phyloP scores from a whole-genome alignment of 1,139 yeast genomes.

The Blastobotrys buckinghamii region DNA sequence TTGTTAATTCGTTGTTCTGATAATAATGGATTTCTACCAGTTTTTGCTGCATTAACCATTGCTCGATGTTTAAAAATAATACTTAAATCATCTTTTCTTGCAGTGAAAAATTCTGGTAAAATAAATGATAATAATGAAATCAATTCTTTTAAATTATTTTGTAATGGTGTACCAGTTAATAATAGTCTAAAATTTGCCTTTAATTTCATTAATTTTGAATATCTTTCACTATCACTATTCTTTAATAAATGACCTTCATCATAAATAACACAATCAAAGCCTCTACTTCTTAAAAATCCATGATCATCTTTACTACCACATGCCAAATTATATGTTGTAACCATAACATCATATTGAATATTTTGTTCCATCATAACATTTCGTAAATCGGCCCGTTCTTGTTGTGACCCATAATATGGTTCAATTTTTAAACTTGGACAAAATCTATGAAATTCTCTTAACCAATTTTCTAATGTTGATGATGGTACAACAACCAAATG shows the following conservation, averaged over 20 bases:
- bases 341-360: slow-evolving; percentile 78
- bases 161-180: slow-evolving; percentile 95
- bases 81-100: slow-evolving; percentile 75
- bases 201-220: slow-evolving; percentile 75
- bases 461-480: slow-evolving; percentile 95
- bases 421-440: slow-evolving; percentile 76
- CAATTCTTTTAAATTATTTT: slow-evolving; percentile 82
- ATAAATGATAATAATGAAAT: slow-evolving; percentile 88
- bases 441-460: slow-evolving; percentile 86
- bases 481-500: slow-evolving; percentile 87
- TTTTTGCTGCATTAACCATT: slow-evolving; percentile 47
- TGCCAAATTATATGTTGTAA: slow-evolving; percentile 89
- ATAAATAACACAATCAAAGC: slow-evolving; percentile 83
- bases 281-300: slow-evolving; percentile 63
- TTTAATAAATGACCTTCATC: slow-evolving; percentile 98
- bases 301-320: slow-evolving; percentile 81
- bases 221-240: slow-evolving; percentile 83
- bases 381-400: slow-evolving; percentile 79
- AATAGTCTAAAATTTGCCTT: slow-evolving; percentile 75
- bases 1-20: slow-evolving; percentile 87
- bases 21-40: slow-evolving; percentile 63
- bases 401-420: slow-evolving; percentile 87
- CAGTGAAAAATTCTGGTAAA: slow-evolving; percentile 74
- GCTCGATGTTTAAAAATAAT: slow-evolving; percentile 81
- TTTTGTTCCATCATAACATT: slow-evolving; percentile 50